A percentile compares a stretch with the other conserved stretches of the same genome.
Conservation (phyloP, 2,329 filamentous ascomycete genomes). For the Dissoconium aciculare region DNA sequence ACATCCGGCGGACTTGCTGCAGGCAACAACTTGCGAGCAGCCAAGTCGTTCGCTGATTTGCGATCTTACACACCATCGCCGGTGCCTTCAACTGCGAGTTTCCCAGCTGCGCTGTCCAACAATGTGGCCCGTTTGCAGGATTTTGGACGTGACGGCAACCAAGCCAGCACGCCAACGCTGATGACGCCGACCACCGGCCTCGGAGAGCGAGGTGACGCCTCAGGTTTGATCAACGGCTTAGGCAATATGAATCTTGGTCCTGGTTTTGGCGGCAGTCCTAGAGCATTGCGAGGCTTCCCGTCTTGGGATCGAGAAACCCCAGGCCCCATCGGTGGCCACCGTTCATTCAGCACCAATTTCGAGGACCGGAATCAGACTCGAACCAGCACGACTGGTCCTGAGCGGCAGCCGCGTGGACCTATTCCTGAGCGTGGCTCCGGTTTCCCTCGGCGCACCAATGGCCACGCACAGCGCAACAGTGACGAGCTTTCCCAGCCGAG, state of each 20-base stretch:
- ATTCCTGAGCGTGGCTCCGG: constrained; percentile 44
- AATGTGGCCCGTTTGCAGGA: constrained; percentile 49
- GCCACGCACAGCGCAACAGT: constrained; percentile 46
- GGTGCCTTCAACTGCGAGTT: constrained; percentile 76
- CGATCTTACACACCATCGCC: constrained; percentile 92
- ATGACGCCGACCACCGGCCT: constrained; percentile 38
- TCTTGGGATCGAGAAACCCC: constrained; percentile 45
- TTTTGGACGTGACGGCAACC: constrained; percentile 40
- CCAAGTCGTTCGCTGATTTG: constrained; percentile 92
- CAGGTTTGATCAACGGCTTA: constrained; percentile 47
- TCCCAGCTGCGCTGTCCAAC: constrained; percentile 51
- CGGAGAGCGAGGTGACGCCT: constrained; percentile 18
- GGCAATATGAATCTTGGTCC: constrained; percentile 44
- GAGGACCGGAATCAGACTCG: constrained; percentile 41
- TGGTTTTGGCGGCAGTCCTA: constrained; percentile 39
- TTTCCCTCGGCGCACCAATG: constrained; percentile 44
- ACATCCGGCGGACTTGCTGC: constrained; percentile 50
- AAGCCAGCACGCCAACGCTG: constrained; percentile 51
- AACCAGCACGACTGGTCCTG: constrained; percentile 30
- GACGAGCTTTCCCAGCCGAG: constrained; percentile 48
- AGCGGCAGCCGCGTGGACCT: constrained; percentile 48
- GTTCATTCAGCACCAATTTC: constrained; percentile 44
- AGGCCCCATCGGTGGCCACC: constrained; percentile 49
- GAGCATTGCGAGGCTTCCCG: constrained; percentile 44
- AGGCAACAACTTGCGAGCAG: constrained; percentile 68